Evolutionary conservation across 139 green algal genomes (phyloP).

Genomic region (Chlamydomonas sp.): DNA sequence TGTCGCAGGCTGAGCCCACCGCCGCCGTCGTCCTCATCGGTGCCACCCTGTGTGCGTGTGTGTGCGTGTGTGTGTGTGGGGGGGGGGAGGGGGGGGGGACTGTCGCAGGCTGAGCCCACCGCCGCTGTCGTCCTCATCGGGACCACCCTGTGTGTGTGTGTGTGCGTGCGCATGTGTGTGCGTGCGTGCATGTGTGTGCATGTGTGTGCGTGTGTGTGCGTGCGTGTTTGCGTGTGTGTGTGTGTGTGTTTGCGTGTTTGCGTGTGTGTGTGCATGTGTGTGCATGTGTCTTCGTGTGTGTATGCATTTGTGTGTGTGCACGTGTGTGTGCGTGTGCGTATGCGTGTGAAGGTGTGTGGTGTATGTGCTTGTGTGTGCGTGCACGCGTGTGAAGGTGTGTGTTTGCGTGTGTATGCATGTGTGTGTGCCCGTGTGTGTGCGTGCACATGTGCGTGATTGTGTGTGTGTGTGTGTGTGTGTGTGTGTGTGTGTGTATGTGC

Average conservation of each 20-base stretch:
- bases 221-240: no score
- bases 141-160: background rate
- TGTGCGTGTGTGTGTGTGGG: conserved; percentile 1
- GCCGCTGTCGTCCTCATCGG: background rate
- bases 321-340: no score
- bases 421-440: background rate
- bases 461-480: no score
- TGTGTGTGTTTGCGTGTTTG: no score
- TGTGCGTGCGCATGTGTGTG: background rate
- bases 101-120: conserved; percentile 41
- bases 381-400: no score
- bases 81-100: no score
- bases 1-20: conserved; percentile 41
- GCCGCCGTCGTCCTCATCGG: background rate
- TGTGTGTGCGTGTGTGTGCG: background rate
- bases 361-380: no score
- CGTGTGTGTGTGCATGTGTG: no score
- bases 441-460: background rate
- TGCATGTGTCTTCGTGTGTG: no score
- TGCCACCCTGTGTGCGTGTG: conserved; percentile 1
- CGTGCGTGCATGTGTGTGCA: background rate
- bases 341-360: no score
- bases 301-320: no score
- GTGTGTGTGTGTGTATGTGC: background rate
- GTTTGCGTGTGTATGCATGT: background rate